Conservation (phyloP, 2,329 filamentous ascomycete genomes). For the Diaporthe batatas region DNA sequence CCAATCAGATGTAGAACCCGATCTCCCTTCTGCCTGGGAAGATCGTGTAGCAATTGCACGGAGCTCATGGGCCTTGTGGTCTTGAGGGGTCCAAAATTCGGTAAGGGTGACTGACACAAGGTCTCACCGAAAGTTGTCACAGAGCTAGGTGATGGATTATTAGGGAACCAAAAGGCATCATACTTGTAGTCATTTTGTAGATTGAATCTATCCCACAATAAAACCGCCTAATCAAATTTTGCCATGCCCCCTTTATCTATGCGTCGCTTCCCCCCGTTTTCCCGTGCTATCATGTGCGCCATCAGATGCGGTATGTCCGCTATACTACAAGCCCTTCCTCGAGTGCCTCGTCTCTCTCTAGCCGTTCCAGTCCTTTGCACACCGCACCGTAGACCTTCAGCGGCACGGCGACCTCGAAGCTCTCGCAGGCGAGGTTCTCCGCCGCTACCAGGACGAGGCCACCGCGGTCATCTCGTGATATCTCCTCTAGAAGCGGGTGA, state of each 20-base stretch:
- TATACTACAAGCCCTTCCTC: constrained; percentile 47
- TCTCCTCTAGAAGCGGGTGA: constrained; percentile 79
- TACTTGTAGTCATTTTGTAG: constrained; percentile 5
- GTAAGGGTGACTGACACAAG: not conserved
- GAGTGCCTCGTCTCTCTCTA: constrained; percentile 67
- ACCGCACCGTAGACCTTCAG: constrained; percentile 82
- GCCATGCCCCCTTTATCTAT: constrained; percentile 27
- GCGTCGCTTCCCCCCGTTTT: not conserved
- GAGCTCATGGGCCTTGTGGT: not conserved
- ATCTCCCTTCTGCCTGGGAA: not conserved
- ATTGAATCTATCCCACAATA: constrained; percentile 12
- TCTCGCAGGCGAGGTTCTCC: constrained; percentile 85
- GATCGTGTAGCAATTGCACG: not conserved
- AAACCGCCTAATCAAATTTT: constrained; percentile 25
- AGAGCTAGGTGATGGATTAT: not conserved
- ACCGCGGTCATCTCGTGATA: constrained; percentile 83
- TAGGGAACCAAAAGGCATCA: not conserved
- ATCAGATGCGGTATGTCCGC: constrained; percentile 14
- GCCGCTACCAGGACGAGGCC: constrained; percentile 79
- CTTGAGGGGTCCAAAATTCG: not conserved
- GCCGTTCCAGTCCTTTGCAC: constrained; percentile 67
- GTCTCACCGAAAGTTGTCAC: too few relatives aligned
- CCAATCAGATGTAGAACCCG: not conserved
- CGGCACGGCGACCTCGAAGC: constrained; percentile 90
- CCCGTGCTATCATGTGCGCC: not conserved